Conservation (phyloP, 2,329 filamentous ascomycete species). For the Colletotrichum sp. region DNA sequence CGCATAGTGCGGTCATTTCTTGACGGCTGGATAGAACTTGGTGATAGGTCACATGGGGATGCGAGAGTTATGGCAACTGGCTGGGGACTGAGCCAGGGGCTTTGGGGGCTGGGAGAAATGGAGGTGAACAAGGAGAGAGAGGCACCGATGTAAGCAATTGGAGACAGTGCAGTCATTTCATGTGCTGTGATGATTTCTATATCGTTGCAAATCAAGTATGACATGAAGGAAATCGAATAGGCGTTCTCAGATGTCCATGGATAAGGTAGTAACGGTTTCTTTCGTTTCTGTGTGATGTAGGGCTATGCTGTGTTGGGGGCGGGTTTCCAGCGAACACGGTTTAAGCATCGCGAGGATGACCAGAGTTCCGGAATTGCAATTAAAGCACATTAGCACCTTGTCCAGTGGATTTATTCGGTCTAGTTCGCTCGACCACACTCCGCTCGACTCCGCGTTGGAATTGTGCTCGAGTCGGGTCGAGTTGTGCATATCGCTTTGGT, state of each 20-base stretch:
- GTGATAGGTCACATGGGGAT: neutral
- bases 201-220: neutral
- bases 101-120: neutral
- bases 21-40: neutral
- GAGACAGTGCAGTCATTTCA: neutral
- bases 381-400: neutral
- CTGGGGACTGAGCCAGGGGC: neutral
- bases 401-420: neutral
- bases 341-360: neutral
- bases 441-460: neutral
- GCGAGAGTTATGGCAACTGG: neutral
- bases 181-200: neutral
- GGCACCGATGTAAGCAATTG: neutral
- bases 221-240: neutral
- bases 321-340: neutral
- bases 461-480: neutral
- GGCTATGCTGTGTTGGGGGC: neutral
- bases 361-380: neutral
- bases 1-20: neutral
- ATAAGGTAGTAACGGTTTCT: neutral
- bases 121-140: neutral
- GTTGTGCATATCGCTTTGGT: neutral
- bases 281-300: neutral
- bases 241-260: neutral
- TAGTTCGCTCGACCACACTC: neutral